Evolutionary conservation across 2,329 filamentous ascomycete genomes (phyloP).

Genomic region (Diaporthe ampelina): DNA sequence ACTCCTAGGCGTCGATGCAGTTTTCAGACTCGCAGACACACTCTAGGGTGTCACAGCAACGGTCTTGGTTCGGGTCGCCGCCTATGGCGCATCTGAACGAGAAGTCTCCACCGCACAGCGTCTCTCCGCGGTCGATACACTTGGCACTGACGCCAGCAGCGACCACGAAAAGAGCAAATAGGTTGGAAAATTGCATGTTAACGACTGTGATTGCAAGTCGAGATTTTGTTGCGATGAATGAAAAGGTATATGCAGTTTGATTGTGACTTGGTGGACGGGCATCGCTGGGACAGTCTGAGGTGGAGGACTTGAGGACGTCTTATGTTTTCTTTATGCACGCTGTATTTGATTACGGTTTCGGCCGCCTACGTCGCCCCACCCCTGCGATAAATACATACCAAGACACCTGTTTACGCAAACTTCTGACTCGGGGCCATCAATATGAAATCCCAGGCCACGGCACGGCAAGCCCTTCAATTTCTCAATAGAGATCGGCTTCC

Average conservation of each 20-base stretch:
- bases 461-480: not conserved
- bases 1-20: slow-evolving; percentile 5
- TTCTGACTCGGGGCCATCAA: not conserved
- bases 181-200: not conserved
- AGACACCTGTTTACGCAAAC: not conserved
- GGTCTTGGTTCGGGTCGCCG: slow-evolving; percentile 5
- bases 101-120: slow-evolving; percentile 6
- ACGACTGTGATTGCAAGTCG: not conserved
- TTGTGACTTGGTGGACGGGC: not conserved
- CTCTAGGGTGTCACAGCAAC: slow-evolving; percentile 9
- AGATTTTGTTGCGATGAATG: not conserved
- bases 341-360: not conserved
- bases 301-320: too few species aligned
- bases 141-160: slow-evolving; percentile 16
- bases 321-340: not conserved
- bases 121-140: slow-evolving; percentile 3
- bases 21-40: slow-evolving; percentile 18
- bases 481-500: not conserved
- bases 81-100: slow-evolving; percentile 2
- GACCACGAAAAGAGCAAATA: slow-evolving; percentile 9
- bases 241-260: not conserved
- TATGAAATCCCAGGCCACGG: not conserved
- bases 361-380: not conserved
- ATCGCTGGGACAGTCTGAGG: not conserved
- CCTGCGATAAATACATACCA: not conserved